Evolutionary conservation across 441 rosid genomes (phyloP).

Genomic region (Macaranga tanarius): DNA sequence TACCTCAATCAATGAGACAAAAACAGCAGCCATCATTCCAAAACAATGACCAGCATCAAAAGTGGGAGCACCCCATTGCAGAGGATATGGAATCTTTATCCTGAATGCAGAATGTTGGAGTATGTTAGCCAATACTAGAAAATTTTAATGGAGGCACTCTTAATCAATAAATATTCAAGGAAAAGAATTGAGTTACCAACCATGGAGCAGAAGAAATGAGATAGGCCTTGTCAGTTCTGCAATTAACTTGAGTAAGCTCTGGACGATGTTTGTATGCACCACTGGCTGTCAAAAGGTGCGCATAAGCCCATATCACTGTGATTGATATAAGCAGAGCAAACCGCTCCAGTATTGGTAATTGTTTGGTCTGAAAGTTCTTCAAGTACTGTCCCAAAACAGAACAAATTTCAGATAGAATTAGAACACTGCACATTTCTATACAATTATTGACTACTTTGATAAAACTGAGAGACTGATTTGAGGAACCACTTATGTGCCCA

Average conservation of each 20-base stretch:
- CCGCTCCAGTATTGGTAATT: conserved; percentile 79
- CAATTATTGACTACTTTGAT: not conserved
- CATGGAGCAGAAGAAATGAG: conserved; percentile 99
- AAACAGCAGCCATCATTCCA: conserved; percentile 98
- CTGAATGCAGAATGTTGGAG: conserved; percentile 32
- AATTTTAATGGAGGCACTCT: not conserved
- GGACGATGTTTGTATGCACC: conserved; percentile 94
- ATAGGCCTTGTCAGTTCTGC: conserved; percentile 95
- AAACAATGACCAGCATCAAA: conserved; percentile 98
- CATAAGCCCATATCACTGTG: conserved; percentile 91
- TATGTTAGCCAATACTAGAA: not conserved
- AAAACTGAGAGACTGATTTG: not conserved
- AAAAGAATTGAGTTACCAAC: conserved; percentile 41
- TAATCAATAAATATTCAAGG: not conserved
- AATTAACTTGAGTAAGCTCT: conserved; percentile 70
- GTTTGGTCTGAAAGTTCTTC: conserved; percentile 68
- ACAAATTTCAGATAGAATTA: conserved; percentile 7
- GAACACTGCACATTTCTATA: not conserved
- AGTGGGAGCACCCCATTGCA: conserved; percentile 99
- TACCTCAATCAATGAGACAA: conserved; percentile 95
- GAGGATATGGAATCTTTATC: conserved; percentile 98
- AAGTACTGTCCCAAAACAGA: conserved; percentile 53
- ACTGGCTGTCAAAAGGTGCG: conserved; percentile 95
- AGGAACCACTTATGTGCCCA: no score
- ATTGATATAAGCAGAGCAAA: conserved; percentile 82